Evolutionary conservation across 352 stramenopile genomes (phyloP), one percentile per base, ranked within the genome.

Genomic region (Aphanomyces euteiches): DNA sequence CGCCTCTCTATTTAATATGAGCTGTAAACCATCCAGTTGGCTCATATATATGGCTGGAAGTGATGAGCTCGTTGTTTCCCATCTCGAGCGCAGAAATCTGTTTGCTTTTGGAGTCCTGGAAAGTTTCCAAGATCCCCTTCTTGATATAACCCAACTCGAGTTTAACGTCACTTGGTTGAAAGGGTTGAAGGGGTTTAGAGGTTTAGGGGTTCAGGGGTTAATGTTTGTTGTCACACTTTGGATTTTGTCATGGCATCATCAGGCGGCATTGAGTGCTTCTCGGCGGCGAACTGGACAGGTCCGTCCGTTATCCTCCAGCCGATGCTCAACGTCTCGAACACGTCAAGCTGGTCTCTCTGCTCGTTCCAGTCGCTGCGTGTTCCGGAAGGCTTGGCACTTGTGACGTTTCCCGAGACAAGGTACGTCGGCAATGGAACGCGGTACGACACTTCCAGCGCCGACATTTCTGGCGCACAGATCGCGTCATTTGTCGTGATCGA

Each of bases 261-360:
- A 34, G 50, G n/a, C 8, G 50, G n/a, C 8, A 58, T 58, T 34
- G 50, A 58, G 50, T 58, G 50, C 50, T 58, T 58, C 50, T 58
- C 50, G 8, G 50, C 50, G 8, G 50, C 50, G 8, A 58, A 58
- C n/a, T 58, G 28, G 8, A 1, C n/a, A 34, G 50, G 50, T 34
- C n/a, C 50, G 50, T 8, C 50, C n/a, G 50, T 58, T 1, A 8
- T 58, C 50, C n/a, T 58, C 2, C 50, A 1, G 7, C 8, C 50
- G n/a, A 58, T 58, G 50, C 50, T 58, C 50, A 58, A 58, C n/a
- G 37, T 58, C 50, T 38, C 50, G 8, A 34, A 58, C 50, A 19
- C n/a, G 50, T 38, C 50, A 58, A 1, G 7, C 13, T 58, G 50
- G 50, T 10, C 8, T n/a, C 8, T 10, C 28, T 58, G 50, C n/a